These are phyloP conservation scores for Lentithecium fluviatile DNA, from an alignment of 495 filamentous ascomycete species.

Conservation along the genomic window DNA sequence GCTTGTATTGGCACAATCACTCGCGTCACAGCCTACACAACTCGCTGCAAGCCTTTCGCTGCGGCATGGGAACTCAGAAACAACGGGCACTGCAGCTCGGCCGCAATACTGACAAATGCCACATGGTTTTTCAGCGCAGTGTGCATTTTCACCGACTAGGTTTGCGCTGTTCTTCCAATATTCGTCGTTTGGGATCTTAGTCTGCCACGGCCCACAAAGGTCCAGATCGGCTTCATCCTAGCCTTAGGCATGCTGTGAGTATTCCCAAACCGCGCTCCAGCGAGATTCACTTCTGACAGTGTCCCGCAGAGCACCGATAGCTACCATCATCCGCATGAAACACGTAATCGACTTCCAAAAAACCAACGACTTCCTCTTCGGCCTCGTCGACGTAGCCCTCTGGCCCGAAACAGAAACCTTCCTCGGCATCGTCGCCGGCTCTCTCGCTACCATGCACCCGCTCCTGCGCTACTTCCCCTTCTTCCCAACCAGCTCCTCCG, in stretches of 20 bases:
- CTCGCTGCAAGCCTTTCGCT: neutral
- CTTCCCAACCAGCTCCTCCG: neutral
- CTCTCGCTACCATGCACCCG: conserved; percentile 15
- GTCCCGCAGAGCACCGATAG: neutral
- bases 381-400: neutral
- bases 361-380: neutral
- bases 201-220: neutral
- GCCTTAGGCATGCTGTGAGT: conserved; percentile 6
- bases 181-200: conserved; percentile 1
- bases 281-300: too few species aligned
- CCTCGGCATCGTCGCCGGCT: conserved; percentile 17
- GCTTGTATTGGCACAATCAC: neutral
- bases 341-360: neutral
- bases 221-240: neutral
- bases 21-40: neutral
- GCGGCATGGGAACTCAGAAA: neutral
- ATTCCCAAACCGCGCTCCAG: neutral
- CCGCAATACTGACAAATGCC: neutral
- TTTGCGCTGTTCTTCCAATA: neutral
- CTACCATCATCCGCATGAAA: conserved; percentile 5
- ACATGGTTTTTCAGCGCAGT: neutral
- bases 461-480: neutral
- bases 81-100: neutral
- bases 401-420: conserved; percentile 11
- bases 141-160: conserved; percentile 7